Evolutionary conservation across 164 flowering plant genomes (phyloP), one percentile per base, ranked within the genome.

Genomic region (Echeveria elegans): DNA sequence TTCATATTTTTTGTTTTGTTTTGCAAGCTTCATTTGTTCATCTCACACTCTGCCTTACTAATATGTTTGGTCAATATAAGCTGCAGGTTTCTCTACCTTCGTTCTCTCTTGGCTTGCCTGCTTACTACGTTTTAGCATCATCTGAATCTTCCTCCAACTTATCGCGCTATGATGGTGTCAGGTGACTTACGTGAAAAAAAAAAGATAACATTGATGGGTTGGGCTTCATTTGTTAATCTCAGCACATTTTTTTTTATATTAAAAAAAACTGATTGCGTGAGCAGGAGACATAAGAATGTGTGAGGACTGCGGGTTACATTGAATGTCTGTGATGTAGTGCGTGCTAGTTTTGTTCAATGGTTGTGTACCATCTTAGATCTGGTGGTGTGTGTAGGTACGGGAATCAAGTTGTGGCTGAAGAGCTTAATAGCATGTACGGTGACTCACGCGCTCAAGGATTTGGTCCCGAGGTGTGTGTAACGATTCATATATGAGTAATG

Each of bases 31-130:
- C 14, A 21, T 52, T 21, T 34, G 1, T 37, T 64, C 24, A 58
- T 18, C 23, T 41, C 50, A 34, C 4, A 63, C 45, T 24, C n/a
- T 11, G 15, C 61, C 53, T 41, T 61, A 4, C 0, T 6, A 47
- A 16, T 21, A 23, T 23, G 2, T 5, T 6, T 16, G 23, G 26
- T 52, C 29, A 52, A 23, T 23, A 52, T 21, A 7, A 21, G 0
- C 75, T 79, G 70, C 82, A 93, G 98, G 96, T 90, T 0, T 84
- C 96, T 23, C 70, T 94, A 65, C 97, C 98, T 37, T 90, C 97
- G n/a, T 90, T 86, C 78, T 89, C 97, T 61, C 93, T 94, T 69
- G 98, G 98, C 60, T 84, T 90, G 65, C 98, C 98, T 63, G 97
- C 98, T 26, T 94, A 94, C 73, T 94, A 94, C 68, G 72, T 94